Evolutionary conservation across 768 basidiomycete species (phyloP).

Genomic region (Termitomyces titanicus): DNA sequence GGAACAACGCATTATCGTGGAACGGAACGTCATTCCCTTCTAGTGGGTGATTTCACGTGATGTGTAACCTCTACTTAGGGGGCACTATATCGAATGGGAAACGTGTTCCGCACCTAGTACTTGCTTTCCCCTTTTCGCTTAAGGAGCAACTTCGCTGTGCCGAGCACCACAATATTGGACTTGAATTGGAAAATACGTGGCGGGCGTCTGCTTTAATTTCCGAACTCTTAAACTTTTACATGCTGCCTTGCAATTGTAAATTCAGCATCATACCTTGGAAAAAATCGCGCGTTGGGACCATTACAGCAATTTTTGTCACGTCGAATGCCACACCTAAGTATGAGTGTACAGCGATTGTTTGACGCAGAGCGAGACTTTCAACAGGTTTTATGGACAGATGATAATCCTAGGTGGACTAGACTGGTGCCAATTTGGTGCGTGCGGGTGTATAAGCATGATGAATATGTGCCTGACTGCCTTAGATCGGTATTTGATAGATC

Average conservation of each 20-base stretch:
- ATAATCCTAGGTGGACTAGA: not conserved
- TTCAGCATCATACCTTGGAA: not conserved
- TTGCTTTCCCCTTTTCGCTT: not conserved
- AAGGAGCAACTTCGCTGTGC: not conserved
- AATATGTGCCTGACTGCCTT: not conserved
- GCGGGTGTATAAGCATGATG: not conserved
- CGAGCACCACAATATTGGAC: not conserved
- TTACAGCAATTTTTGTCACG: not conserved
- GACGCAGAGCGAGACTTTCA: not conserved
- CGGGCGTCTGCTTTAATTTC: not conserved
- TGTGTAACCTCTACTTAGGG: not conserved
- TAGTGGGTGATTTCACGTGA: too few species aligned
- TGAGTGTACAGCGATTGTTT: not conserved
- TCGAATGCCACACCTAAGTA: not conserved
- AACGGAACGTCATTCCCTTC: too few species aligned
- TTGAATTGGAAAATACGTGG: not conserved
- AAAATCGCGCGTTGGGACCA: not conserved
- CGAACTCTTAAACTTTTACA: not conserved
- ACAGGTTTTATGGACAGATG: not conserved
- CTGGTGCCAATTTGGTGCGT: not conserved
- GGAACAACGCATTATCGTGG: too few species aligned
- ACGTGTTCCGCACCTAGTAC: not conserved
- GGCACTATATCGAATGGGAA: not conserved
- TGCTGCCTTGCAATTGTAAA: not conserved
- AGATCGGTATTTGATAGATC: too few species aligned